A percentile compares a stretch with the other conserved stretches of the same genome.
These are phyloP conservation scores for Fagus sylvatica DNA, from an alignment of 306 rosid genomes.

Conservation along the genomic window DNA sequence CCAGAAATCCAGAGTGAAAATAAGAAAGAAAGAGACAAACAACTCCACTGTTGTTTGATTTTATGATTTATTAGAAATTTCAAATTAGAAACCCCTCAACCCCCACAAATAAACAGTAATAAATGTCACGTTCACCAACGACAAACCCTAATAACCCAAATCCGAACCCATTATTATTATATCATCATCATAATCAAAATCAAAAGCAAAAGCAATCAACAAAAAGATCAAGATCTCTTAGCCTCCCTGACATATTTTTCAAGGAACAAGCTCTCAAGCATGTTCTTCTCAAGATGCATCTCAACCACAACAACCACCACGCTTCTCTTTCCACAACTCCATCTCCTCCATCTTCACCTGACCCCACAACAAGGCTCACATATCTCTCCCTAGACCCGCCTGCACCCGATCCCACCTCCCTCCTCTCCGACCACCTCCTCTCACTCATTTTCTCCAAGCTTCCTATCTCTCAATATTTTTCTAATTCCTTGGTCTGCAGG, in stretches of 20 bases:
- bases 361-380: constrained; percentile 14
- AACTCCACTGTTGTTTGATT: too few species aligned
- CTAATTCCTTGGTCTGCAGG: constrained; percentile 72
- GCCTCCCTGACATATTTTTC: constrained; percentile 18
- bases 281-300: constrained; percentile 42
- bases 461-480: constrained; percentile 55
- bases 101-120: too few species aligned
- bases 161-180: neutral
- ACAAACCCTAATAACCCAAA: constrained; percentile 1
- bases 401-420: constrained; percentile 49
- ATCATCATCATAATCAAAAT: neutral
- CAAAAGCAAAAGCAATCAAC: neutral
- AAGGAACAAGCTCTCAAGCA: constrained; percentile 37
- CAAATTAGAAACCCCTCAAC: too few species aligned
- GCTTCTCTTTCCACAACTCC: constrained; percentile 16
- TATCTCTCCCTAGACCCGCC: constrained; percentile 12
- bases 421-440: constrained; percentile 66
- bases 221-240: constrained; percentile 12
- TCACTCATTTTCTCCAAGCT: constrained; percentile 57
- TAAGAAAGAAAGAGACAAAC: too few species aligned
- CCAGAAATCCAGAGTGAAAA: too few species aligned
- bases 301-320: neutral
- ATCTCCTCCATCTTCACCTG: constrained; percentile 22
- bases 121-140: constrained; percentile 26
- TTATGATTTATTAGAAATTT: too few species aligned